Base-by-base conservation (phyloP, 352 stramenopile species). In the Phytophthora citrophthora region DNA sequence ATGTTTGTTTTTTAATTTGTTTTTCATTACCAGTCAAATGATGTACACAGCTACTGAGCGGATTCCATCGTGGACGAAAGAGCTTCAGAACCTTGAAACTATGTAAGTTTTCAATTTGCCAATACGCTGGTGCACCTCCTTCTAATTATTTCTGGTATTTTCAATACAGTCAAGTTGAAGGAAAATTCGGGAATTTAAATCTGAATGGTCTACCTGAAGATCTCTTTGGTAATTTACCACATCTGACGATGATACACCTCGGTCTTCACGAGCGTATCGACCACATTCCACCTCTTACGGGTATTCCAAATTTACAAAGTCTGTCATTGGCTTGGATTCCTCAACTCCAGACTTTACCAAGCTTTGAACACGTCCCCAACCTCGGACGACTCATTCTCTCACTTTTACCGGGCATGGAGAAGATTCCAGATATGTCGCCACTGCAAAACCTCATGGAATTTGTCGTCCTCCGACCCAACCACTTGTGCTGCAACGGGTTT, bases 401-500 rank as follows among this genome's bases (percentile, higher is more conserved):
- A 0, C 15, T 60, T 12, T 8, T 73, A 27, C 59, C 59, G 8
- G 43, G 34, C 31, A 54, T 73, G 26, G 52, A 69, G 18, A 36
- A 20, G 27, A 11, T 73, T 13, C 59, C 56, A 1, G 56, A 71
- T n/a, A 46, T 70, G 41, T 51, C 54, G 2, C 41, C 57, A 5
- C 51, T 72, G 12, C 40, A 59, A 29, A 52, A 60, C 2, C 24
- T 68, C 23, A 36, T 57, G 11, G 57, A 67, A 18, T 68, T 72
- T 55, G 48, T 54, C 13, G 45, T 64, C 4, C 16, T 58, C 16
- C 49, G 62, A 39, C 57, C 57, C 1, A 63, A 47, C 29, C 12
- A 34, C 10, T 15, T 68, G 13, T 72, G 64, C 16, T 68, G 64
- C 46, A 68, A 68, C 18, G 58, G 58, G 0, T 64, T 72, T 12